A percentile compares a stretch with the other conserved stretches of the same genome.
Evolutionary conservation across 495 filamentous ascomycete genomes (phyloP).

Genomic region (Lineolata rhizophorae): DNA sequence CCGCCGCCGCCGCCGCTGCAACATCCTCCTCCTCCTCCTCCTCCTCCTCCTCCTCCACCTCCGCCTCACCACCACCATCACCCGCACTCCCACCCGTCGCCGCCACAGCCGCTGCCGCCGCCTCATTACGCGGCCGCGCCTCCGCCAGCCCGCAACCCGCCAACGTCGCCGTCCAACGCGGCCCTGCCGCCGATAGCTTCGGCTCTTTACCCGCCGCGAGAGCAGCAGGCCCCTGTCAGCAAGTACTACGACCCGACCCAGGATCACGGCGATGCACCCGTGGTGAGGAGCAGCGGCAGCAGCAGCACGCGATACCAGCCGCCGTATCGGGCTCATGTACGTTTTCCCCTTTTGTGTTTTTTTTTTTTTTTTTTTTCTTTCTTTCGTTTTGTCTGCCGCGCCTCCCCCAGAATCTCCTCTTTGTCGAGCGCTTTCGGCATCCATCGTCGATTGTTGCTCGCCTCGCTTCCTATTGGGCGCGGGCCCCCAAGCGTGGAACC

Average conservation of each 20-base stretch:
- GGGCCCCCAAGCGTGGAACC: too few species aligned
- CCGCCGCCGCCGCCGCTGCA: neutral
- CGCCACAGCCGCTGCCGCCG: too few species aligned
- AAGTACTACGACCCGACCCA: slow-evolving; percentile 28
- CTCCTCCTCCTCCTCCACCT: neutral
- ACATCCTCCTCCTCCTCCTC: neutral
- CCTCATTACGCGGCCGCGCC: too few species aligned
- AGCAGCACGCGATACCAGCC: slow-evolving; percentile 18
- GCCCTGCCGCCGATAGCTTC: slow-evolving; percentile 15
- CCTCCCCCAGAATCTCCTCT: neutral
- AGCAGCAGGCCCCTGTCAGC: slow-evolving; percentile 9
- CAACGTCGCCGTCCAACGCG: slow-evolving; percentile 13
- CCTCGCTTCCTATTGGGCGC: too few species aligned
- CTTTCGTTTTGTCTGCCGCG: neutral
- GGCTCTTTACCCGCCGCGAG: slow-evolving; percentile 11
- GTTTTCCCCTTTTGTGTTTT: neutral
- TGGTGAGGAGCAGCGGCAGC: slow-evolving; percentile 11
- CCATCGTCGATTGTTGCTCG: too few species aligned
- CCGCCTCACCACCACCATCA: neutral
- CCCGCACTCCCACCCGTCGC: neutral
- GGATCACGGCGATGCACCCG: slow-evolving; percentile 16
- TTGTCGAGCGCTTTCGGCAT: too few species aligned
- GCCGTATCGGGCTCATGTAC: slow-evolving; percentile 12
- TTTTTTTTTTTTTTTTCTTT: slow-evolving; percentile 1
- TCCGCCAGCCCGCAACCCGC: slow-evolving; percentile 8